Base-by-base conservation (phyloP, 768 basidiomycete species). In the Kwoniella newhampshirensis region DNA sequence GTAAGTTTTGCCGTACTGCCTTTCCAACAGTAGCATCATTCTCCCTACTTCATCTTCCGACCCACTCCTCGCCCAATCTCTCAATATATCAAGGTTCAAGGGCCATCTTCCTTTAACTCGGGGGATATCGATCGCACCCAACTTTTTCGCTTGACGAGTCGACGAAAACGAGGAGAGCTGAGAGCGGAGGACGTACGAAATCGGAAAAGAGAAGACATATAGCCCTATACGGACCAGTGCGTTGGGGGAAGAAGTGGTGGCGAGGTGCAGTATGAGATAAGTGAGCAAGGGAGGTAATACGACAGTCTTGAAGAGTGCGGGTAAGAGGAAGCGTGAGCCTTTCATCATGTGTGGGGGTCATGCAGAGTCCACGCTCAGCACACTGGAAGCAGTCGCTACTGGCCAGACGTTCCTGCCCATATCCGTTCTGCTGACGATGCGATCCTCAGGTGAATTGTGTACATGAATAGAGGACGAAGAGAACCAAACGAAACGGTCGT, bases 11-110 rank as follows among this genome's bases (percentile, higher is more conserved):
- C 68, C 69, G 51, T 66, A 63, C 36, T 51, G 46, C 40, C 67
- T 51, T 3, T 54, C 57, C 13, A 67, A 52, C 0, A 66, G 28
- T 7, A 71, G 60, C 69, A 75, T 66, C 59, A 71, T 71, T 40
- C 71, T 45, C 3, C 64, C 71, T 17, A 71, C 66, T 54, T 75
- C 72, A 35, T 73, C 74, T 44, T 65, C 61, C 25, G 64, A 58
- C 17, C 74, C 64, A 12, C 59, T 63, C 39, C 58, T 59, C 27
- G 66, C 58, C 73, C 73, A 74, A 36, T 68, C 62, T 1, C 60
- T 36, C 20, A 74, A 41, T 21, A 74, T 44, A 61, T 74, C 73
- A 28, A 74, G 45, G 42, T 72, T 74, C 17, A 74, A 48, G 2
- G 68, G 68, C 62, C 63, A 70, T 54, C 57, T 52, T 35, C 73